Evolutionary conservation across 768 basidiomycete genomes (phyloP), one percentile per base, ranked within the genome.

Genomic region (Megacollybia marginata): DNA sequence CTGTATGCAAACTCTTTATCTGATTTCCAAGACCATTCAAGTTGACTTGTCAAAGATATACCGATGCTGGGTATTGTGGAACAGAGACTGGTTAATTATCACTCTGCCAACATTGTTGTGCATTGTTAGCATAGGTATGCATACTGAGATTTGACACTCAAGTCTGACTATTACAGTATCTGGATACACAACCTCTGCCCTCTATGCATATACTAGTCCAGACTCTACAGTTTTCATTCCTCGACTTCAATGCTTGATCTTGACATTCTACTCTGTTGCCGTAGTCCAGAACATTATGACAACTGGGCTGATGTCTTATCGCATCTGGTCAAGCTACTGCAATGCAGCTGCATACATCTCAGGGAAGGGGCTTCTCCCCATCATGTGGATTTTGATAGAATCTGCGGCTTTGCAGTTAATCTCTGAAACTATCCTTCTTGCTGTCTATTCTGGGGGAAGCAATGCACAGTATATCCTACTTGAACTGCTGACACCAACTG

Each of bases 1-100:
- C 54, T 16, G 58, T 59, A 33, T 4, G 54, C 19, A 16, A 9
- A 20, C 19, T 3, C 32, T 6, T 15, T 16, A 4, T 33, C 34
- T 38, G 13, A 9, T 20, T 52, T 12, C 20, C 12, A 44, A 2
- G 6, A n/a, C n/a, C 4, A 13, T 9, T 19, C n/a, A n/a, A n/a
- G n/a, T n/a, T n/a, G 11, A 4, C 33, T 44, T 12, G 4, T 47
- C n/a, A 20, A n/a, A 60, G 59, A 58, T 60, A 2, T 60, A 60
- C 33, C 51, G 59, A 12, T 58, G 57, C 45, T 60, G 55, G 54
- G 51, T 57, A 5, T 42, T 59, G 6, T 60, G 59, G 59, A 48
- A 51, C 12, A 18, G 42, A 5, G 28, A 54, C n/a, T 55, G 43
- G 44, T 10, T 33, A 12, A 23, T 60, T 11, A 33, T 57, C n/a